These are phyloP conservation scores for Macroventuria anomochaeta DNA, from an alignment of 2,329 filamentous ascomycete species.

Conservation along the genomic window DNA sequence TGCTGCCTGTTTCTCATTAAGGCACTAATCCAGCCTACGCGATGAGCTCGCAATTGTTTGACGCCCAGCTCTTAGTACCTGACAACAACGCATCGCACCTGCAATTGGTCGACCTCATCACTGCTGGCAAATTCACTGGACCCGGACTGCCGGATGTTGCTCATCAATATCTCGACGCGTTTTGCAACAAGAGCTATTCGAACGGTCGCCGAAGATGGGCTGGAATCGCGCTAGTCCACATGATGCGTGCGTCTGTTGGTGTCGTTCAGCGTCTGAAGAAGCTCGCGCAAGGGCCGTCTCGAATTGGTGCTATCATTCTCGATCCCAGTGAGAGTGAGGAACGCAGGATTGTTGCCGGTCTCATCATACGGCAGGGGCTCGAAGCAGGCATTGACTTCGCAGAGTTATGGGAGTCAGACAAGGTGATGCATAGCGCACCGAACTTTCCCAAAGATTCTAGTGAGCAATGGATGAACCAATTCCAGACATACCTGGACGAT, in stretches of 20 bases:
- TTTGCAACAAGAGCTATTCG: constrained; percentile 30
- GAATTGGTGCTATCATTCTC: constrained; percentile 37
- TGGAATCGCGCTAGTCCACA: constrained; percentile 38
- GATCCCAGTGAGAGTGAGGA: constrained; percentile 34
- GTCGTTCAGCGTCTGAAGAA: constrained; percentile 26
- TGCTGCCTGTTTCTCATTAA: constrained; percentile 5
- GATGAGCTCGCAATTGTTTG: constrained; percentile 27
- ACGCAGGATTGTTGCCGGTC: constrained; percentile 40
- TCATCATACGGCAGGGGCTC: constrained; percentile 38
- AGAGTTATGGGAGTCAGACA: constrained; percentile 38
- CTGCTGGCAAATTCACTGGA: constrained; percentile 17
- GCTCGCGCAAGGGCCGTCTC: constrained; percentile 15
- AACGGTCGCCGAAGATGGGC: constrained; percentile 37
- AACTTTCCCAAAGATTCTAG: constrained; percentile 30
- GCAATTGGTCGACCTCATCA: constrained; percentile 26
- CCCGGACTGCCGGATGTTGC: constrained; percentile 21
- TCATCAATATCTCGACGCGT: constrained; percentile 35
- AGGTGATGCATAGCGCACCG: constrained; percentile 27
- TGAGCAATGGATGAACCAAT: constrained; percentile 35
- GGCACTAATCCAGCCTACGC: background rate
- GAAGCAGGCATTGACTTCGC: constrained; percentile 29
- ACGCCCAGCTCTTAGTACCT: constrained; percentile 29
- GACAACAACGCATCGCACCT: constrained; percentile 29
- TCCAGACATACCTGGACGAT: constrained; percentile 38
- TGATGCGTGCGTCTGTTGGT: constrained; percentile 28